phyloP scores from a whole-genome alignment of 305 asterid species.

The Striga hermonthica region DNA sequence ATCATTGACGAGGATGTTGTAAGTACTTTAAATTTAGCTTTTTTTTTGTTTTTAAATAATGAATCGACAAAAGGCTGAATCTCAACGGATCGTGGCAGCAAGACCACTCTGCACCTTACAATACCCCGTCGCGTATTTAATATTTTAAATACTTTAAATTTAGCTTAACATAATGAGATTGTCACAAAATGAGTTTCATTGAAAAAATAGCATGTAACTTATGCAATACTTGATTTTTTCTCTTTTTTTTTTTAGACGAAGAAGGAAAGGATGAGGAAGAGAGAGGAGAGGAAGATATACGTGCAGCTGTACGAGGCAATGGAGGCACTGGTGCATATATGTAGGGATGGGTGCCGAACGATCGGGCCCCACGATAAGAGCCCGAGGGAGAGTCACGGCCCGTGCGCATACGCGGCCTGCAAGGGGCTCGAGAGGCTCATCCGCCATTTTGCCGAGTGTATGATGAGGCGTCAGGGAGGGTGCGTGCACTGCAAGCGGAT shows the following conservation, averaged over 20 bases:
- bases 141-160: too few species aligned
- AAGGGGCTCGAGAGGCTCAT: constrained; percentile 67
- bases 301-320: constrained; percentile 74
- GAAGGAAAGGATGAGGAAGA: constrained; percentile 53
- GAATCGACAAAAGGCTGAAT: too few species aligned
- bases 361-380: constrained; percentile 77
- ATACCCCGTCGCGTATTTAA: too few species aligned
- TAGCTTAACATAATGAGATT: too few species aligned
- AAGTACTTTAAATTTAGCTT: constrained; percentile 32
- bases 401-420: constrained; percentile 66
- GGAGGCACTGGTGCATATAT: constrained; percentile 94
- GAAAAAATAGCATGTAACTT: too few species aligned
- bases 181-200: too few species aligned
- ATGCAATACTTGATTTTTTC: too few species aligned
- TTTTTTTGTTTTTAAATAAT: too few species aligned
- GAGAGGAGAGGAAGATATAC: constrained; percentile 52
- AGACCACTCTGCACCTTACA: too few species aligned
- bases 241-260: constrained; percentile 38
- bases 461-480: constrained; percentile 65
- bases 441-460: constrained; percentile 85
- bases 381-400: constrained; percentile 41
- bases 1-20: constrained; percentile 47
- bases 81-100: too few species aligned
- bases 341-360: constrained; percentile 76
- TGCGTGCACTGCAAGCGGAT: constrained; percentile 86